A percentile compares a stretch with the other conserved stretches of the same genome.
phyloP scores from a whole-genome alignment of 768 basidiomycete genomes.

The Chalciporus chontae region DNA sequence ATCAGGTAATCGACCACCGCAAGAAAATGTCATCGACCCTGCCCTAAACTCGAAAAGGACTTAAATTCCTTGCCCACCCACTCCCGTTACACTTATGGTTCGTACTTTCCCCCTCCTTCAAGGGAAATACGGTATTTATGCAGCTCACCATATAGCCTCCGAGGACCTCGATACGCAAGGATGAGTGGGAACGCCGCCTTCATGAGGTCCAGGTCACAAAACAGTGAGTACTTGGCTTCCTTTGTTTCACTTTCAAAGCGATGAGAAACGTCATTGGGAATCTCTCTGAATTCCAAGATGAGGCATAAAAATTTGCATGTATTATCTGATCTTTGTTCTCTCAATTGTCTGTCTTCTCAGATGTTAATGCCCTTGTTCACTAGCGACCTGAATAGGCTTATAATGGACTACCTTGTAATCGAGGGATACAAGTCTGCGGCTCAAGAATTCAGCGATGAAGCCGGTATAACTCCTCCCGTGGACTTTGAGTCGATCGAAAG shows the following conservation, averaged over 20 bases:
- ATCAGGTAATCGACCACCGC: constrained; percentile 1
- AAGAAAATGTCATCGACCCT: constrained; percentile 18
- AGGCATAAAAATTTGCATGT: constrained; percentile 71
- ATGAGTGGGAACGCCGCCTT: constrained; percentile 85
- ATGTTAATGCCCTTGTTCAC: constrained; percentile 19
- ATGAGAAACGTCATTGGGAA: constrained; percentile 91
- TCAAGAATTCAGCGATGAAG: constrained; percentile 90
- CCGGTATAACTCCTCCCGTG: constrained; percentile 68
- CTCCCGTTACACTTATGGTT: constrained; percentile 30
- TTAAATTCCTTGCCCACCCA: constrained; percentile 30
- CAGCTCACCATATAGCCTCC: constrained; percentile 33
- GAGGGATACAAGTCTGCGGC: constrained; percentile 97
- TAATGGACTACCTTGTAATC: constrained; percentile 97
- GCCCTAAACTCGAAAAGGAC: constrained; percentile 36
- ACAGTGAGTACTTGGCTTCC: constrained; percentile 61
- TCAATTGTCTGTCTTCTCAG: constrained; percentile 26
- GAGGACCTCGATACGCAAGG: constrained; percentile 61
- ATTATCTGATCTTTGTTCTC: constrained; percentile 66
- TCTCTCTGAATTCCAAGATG: constrained; percentile 92
- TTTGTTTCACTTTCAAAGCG: constrained; percentile 30
- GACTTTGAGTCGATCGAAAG: constrained; percentile 93
- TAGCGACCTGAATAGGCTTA: constrained; percentile 90
- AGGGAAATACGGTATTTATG: neutral
- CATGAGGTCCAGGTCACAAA: constrained; percentile 83
- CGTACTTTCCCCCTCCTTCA: constrained; percentile 14